Conservation (phyloP, 495 filamentous ascomycete genomes). For the Neurospora sublineolata region DNA sequence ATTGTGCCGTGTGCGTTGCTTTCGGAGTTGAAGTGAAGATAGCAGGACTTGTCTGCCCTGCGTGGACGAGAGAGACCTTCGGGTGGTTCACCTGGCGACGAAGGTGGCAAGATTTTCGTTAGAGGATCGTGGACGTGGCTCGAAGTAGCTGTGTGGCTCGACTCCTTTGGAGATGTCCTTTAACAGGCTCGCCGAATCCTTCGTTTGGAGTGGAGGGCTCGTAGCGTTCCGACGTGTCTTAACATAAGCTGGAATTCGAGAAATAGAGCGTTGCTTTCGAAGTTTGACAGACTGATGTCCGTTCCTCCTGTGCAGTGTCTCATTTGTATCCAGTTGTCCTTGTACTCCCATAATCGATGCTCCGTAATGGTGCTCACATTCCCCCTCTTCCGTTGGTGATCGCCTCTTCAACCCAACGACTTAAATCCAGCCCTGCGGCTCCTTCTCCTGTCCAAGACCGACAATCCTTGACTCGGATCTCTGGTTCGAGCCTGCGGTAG, state of each 20-base stretch:
- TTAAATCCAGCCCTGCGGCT: neutral
- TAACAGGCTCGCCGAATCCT: too few species aligned
- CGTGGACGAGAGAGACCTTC: neutral
- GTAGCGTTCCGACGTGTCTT: too few species aligned
- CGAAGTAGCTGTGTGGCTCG: too few species aligned
- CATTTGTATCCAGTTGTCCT: neutral
- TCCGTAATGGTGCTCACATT: too few species aligned
- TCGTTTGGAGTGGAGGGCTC: too few species aligned
- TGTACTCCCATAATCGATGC: neutral
- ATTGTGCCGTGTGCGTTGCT: neutral
- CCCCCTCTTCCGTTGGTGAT: neutral
- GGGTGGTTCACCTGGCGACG: neutral
- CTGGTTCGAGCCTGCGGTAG: neutral
- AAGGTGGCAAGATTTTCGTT: neutral
- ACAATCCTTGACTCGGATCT: neutral
- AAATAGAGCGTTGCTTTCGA: too few species aligned
- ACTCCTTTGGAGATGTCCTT: neutral
- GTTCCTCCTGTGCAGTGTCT: too few species aligned
- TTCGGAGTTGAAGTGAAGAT: neutral
- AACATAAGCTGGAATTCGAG: too few species aligned
- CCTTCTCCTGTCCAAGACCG: neutral
- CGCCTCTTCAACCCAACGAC: neutral
- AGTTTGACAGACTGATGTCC: too few species aligned
- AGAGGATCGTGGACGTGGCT: neutral
- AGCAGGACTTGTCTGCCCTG: too few species aligned